phyloP scores from a whole-genome alignment of 2,329 filamentous ascomycete species.

The Plectosphaerella plurivora region DNA sequence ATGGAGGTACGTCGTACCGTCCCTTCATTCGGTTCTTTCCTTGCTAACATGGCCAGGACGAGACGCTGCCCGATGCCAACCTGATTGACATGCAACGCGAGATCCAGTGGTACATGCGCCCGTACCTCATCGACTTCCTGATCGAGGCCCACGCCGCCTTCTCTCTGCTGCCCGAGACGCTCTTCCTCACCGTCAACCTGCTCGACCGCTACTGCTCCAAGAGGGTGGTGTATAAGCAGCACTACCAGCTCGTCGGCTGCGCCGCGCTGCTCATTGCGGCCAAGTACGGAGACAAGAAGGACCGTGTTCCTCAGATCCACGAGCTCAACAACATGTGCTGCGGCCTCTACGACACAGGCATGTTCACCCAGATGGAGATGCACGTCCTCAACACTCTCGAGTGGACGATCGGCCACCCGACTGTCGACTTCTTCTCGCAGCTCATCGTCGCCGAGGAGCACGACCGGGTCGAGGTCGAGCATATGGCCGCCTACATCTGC shows the following conservation, averaged over 20 bases:
- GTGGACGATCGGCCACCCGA: conserved; percentile 94
- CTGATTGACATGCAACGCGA: conserved; percentile 99
- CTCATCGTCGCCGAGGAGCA: conserved; percentile 76
- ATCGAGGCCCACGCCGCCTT: conserved; percentile 96
- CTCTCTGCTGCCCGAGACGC: conserved; percentile 85
- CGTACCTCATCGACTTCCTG: conserved; percentile 95
- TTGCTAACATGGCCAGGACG: conserved; percentile 42
- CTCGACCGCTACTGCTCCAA: conserved; percentile 97
- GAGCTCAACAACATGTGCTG: conserved; percentile 99
- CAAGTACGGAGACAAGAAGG: conserved; percentile 99
- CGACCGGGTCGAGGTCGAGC: conserved; percentile 81
- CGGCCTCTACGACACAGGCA: conserved; percentile 94
- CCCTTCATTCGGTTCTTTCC: background rate
- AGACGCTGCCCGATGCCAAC: conserved; percentile 92
- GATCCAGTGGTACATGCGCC: conserved; percentile 99
- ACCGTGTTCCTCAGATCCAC: conserved; percentile 93
- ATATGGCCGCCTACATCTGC: conserved; percentile 90
- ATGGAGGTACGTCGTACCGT: conserved; percentile 67
- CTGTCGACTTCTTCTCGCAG: conserved; percentile 89
- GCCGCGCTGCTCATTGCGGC: conserved; percentile 92
- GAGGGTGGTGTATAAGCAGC: conserved; percentile 96
- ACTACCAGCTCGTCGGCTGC: conserved; percentile 97
- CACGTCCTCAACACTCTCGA: conserved; percentile 96
- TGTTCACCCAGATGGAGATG: conserved; percentile 99
- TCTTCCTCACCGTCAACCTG: conserved; percentile 94